Conservation (phyloP, 2,329 filamentous ascomycete genomes). For the Mycocentrospora acerina region DNA sequence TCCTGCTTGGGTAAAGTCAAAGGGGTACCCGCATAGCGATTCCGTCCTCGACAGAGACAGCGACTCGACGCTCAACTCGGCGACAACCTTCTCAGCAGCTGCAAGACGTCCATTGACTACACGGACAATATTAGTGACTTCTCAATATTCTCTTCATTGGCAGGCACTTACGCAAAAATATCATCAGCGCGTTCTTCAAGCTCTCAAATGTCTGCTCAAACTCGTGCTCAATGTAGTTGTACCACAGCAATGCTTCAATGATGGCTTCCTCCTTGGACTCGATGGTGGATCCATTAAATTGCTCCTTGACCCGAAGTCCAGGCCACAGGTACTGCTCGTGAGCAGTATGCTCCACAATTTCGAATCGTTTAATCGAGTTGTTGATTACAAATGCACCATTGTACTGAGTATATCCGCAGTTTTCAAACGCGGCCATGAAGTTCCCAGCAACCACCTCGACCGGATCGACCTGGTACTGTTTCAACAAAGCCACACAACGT, state of each 20-base stretch:
- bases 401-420: slow-evolving; percentile 31
- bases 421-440: slow-evolving; percentile 46
- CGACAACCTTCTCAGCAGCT: slow-evolving; percentile 57
- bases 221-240: slow-evolving; percentile 68
- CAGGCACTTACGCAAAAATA: slow-evolving; percentile 73
- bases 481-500: slow-evolving; percentile 72
- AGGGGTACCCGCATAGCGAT: slow-evolving; percentile 43
- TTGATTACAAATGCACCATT: slow-evolving; percentile 20
- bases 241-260: slow-evolving; percentile 83
- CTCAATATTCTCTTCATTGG: not conserved
- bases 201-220: slow-evolving; percentile 63
- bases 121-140: slow-evolving; percentile 16
- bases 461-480: slow-evolving; percentile 71
- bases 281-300: slow-evolving; percentile 62
- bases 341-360: slow-evolving; percentile 49
- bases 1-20: slow-evolving; percentile 32
- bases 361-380: slow-evolving; percentile 35
- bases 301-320: slow-evolving; percentile 66
- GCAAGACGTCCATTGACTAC: slow-evolving; percentile 52
- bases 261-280: slow-evolving; percentile 68
- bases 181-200: slow-evolving; percentile 74
- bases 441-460: slow-evolving; percentile 73
- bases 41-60: slow-evolving; percentile 45
- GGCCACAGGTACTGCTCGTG: slow-evolving; percentile 46
- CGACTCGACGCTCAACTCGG: slow-evolving; percentile 53